A percentile compares a stretch with the other conserved stretches of the same genome.
Conservation (phyloP, 495 filamentous ascomycete species). For the Hyaloscypha variabilis region DNA sequence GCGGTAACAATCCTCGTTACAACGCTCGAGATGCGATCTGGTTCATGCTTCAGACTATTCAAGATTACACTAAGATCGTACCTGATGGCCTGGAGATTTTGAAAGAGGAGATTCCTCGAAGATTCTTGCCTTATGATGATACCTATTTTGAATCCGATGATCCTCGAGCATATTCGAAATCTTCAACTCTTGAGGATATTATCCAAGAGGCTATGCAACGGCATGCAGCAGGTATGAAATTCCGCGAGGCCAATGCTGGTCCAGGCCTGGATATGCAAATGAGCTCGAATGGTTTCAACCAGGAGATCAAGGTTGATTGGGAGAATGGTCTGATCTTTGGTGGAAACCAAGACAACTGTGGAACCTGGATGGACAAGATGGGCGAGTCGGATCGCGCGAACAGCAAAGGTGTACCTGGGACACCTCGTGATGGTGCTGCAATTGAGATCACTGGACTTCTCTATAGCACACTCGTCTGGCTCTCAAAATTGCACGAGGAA, state of each 20-base stretch:
- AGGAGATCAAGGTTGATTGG: conserved; percentile 92
- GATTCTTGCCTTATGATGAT: conserved; percentile 96
- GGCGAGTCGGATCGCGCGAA: conserved; percentile 92
- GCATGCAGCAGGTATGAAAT: conserved; percentile 87
- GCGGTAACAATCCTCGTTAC: conserved; percentile 88
- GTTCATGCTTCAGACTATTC: conserved; percentile 95
- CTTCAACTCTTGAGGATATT: conserved; percentile 80
- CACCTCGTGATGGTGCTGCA: conserved; percentile 92
- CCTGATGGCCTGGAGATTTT: conserved; percentile 77
- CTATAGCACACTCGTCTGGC: conserved; percentile 87
- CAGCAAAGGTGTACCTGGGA: conserved; percentile 93
- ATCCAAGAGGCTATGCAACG: conserved; percentile 92
- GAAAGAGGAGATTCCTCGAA: conserved; percentile 73
- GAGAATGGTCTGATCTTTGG: conserved; percentile 90
- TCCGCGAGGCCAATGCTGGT: conserved; percentile 93
- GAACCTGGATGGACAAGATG: conserved; percentile 99
- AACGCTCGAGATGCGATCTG: conserved; percentile 96
- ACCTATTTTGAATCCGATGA: conserved; percentile 86
- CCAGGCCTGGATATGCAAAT: conserved; percentile 87
- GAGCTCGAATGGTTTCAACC: conserved; percentile 88
- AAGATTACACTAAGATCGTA: conserved; percentile 86
- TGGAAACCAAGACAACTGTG: conserved; percentile 92
- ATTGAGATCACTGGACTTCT: conserved; percentile 92
- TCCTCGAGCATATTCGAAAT: conserved; percentile 78
- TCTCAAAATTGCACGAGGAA: conserved; percentile 62